These are phyloP conservation scores for Fusarium sp. DNA, from an alignment of 2,329 filamentous ascomycete genomes.

Conservation along the genomic window DNA sequence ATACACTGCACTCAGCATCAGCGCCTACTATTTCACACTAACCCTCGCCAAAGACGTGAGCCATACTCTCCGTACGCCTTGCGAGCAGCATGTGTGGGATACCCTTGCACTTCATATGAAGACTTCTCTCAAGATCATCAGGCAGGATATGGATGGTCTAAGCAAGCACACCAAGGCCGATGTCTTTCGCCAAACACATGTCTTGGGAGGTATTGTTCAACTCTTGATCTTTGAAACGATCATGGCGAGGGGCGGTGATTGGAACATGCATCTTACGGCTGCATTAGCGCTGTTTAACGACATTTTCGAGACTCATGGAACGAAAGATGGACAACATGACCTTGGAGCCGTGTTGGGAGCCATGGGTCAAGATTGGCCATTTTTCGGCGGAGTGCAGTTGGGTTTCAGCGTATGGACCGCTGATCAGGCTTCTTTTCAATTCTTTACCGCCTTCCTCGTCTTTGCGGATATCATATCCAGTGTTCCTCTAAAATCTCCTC, in stretches of 20 bases:
- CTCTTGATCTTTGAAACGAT: neutral
- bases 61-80: neutral
- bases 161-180: neutral
- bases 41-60: neutral
- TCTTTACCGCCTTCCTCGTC: neutral
- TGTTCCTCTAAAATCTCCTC: neutral
- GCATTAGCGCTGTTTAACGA: neutral
- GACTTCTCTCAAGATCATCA: neutral
- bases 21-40: neutral
- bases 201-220: neutral
- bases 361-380: neutral
- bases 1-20: neutral
- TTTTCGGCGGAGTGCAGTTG: neutral
- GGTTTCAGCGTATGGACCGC: neutral
- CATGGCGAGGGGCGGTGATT: neutral
- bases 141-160: neutral
- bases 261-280: neutral
- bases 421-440: neutral
- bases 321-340: neutral
- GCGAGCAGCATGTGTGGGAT: neutral
- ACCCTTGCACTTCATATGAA: neutral
- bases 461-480: slow-evolving; percentile 1
- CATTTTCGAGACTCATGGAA: neutral
- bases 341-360: neutral
- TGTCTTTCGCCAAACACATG: neutral